Conservation (phyloP, 768 basidiomycete species). For the Naganishia randhawae region DNA sequence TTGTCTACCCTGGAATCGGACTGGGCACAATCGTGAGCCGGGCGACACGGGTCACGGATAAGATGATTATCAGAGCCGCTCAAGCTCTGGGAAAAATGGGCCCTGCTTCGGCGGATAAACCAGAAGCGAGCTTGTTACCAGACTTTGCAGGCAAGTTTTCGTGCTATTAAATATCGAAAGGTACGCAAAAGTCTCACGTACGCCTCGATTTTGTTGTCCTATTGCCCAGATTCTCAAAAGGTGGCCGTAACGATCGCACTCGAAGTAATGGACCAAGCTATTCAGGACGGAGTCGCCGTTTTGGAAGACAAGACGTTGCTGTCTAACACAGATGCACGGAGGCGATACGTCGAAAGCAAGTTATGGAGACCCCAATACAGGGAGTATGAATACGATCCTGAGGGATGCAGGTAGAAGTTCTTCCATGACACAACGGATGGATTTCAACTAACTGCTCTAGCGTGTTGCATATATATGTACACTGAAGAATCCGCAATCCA, state of each 20-base stretch:
- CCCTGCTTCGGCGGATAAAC: conserved; percentile 64
- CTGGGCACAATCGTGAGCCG: conserved; percentile 67
- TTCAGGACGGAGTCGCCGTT: conserved; percentile 65
- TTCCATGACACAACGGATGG: too few relatives aligned
- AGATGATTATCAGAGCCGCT: conserved; percentile 82
- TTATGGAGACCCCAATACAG: conserved; percentile 66
- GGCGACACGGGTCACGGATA: conserved; percentile 66
- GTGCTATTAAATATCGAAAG: too few relatives aligned
- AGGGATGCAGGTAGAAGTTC: neutral
- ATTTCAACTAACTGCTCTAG: too few relatives aligned
- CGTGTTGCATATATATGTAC: too few relatives aligned
- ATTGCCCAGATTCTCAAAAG: conserved; percentile 51
- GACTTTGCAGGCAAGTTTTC: conserved; percentile 52
- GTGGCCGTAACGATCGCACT: conserved; percentile 78
- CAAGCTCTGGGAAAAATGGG: conserved; percentile 69
- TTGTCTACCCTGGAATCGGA: conserved; percentile 76
- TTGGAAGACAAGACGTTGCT: conserved; percentile 43
- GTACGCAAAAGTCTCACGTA: too few relatives aligned
- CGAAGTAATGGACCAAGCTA: conserved; percentile 73
- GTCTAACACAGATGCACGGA: conserved; percentile 29
- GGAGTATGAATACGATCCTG: conserved; percentile 61
- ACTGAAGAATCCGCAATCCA: too few relatives aligned
- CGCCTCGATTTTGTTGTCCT: neutral
- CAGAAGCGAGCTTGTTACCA: conserved; percentile 67
- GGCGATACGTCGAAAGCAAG: conserved; percentile 59